Evolutionary conservation across 2,329 filamentous ascomycete species (phyloP).

Genomic region (Colletotrichum musae): DNA sequence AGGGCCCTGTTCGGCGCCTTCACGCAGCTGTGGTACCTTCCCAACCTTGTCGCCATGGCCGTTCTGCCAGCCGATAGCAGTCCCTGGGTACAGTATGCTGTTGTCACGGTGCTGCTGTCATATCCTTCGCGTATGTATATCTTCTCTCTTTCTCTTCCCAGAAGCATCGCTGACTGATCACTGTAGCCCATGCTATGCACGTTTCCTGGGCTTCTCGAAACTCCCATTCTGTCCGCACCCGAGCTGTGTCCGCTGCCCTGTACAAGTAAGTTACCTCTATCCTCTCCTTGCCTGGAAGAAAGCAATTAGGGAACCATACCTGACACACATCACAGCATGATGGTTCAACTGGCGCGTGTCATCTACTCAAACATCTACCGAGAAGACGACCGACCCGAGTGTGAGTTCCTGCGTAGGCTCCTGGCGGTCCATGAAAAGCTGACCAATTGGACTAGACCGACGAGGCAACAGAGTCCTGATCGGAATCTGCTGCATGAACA

Average conservation of each 20-base stretch:
- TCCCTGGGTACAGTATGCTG: slow-evolving; percentile 49
- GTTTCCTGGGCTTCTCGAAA: slow-evolving; percentile 68
- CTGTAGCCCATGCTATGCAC: slow-evolving; percentile 61
- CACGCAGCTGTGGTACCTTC: slow-evolving; percentile 52
- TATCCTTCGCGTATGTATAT: slow-evolving; percentile 48
- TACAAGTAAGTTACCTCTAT: slow-evolving; percentile 60
- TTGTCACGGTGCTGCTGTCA: slow-evolving; percentile 50
- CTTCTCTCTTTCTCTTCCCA: slow-evolving; percentile 46
- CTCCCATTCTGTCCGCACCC: slow-evolving; percentile 72
- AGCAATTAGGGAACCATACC: slow-evolving; percentile 41
- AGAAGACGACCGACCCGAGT: slow-evolving; percentile 60
- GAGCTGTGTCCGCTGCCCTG: slow-evolving; percentile 74
- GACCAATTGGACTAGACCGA: slow-evolving; percentile 8
- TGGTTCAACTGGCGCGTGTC: slow-evolving; percentile 62
- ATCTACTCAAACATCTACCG: slow-evolving; percentile 64
- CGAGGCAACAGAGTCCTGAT: slow-evolving; percentile 42
- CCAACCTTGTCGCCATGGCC: slow-evolving; percentile 50
- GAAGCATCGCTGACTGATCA: slow-evolving; percentile 31
- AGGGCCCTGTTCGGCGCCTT: slow-evolving; percentile 49
- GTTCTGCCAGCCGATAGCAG: slow-evolving; percentile 47
- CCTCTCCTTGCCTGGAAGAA: too few species aligned
- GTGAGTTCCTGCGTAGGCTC: neutral
- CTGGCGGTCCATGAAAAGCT: neutral
- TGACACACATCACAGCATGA: slow-evolving; percentile 48
- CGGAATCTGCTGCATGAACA: slow-evolving; percentile 43